Percentiles rank a stretch among this genome's conserved stretches.
Evolutionary conservation across 177 flowering plant species (phyloP).

Genomic region (Vitis hybrid): DNA sequence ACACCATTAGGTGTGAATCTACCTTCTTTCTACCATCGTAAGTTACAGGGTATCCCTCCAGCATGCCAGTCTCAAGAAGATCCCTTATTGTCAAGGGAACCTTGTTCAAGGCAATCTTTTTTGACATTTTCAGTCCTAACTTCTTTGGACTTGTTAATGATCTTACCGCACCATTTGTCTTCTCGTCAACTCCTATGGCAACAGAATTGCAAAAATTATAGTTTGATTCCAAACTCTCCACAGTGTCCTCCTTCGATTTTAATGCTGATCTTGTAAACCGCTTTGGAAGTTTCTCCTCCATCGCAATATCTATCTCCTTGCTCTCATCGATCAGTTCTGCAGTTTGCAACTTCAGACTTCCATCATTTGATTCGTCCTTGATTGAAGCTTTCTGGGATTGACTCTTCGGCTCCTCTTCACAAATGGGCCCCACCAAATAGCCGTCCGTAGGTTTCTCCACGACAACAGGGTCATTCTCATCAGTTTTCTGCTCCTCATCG

Average conservation of each 20-base stretch:
- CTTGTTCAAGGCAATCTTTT: slow-evolving; percentile 26
- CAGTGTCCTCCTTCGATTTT: slow-evolving; percentile 24
- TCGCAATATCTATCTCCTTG: not conserved
- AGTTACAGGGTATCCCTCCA: slow-evolving; percentile 43
- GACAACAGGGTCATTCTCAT: not conserved
- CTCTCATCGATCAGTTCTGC: not conserved
- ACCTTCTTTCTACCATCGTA: slow-evolving; percentile 41
- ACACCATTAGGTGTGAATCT: not conserved
- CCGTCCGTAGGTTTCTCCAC: not conserved
- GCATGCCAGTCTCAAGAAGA: slow-evolving; percentile 47
- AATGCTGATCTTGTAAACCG: slow-evolving; percentile 33
- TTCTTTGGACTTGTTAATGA: slow-evolving; percentile 11
- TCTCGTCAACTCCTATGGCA: too few relatives aligned
- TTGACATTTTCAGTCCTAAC: slow-evolving; percentile 33
- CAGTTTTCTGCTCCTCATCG: not conserved
- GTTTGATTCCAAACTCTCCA: slow-evolving; percentile 5
- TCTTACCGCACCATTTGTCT: slow-evolving; percentile 15
- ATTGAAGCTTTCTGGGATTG: not conserved
- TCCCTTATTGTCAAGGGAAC: slow-evolving; percentile 37
- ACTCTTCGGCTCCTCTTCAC: slow-evolving; percentile 7
- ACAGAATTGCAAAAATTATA: too few relatives aligned
- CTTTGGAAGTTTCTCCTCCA: slow-evolving; percentile 1
- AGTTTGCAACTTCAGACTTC: too few relatives aligned
- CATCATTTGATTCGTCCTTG: not conserved
- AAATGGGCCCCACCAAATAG: not conserved